Evolutionary conservation across 257 asterid species (phyloP).

Genomic region (Pogostemon cablin): DNA sequence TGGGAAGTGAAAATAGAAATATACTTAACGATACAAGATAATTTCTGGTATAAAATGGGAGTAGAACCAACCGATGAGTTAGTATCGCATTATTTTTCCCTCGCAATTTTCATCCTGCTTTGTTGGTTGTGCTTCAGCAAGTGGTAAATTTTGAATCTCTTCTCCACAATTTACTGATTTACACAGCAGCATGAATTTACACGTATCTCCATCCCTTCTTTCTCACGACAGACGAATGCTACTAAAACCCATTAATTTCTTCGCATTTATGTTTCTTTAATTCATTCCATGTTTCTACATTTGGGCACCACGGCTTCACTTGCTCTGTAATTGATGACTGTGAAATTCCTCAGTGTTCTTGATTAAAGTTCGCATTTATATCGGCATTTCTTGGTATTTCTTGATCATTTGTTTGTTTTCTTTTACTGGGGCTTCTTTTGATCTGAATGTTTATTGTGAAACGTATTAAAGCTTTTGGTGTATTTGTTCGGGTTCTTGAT

Average conservation of each 20-base stretch:
- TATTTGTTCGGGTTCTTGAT: constrained; percentile 21
- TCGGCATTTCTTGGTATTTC: constrained; percentile 16
- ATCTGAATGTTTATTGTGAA: constrained; percentile 37
- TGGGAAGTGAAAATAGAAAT: too few species aligned
- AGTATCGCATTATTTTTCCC: neutral
- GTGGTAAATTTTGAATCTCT: neutral
- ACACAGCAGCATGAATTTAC: constrained; percentile 32
- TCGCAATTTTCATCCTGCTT: neutral
- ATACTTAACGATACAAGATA: too few species aligned
- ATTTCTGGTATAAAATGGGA: too few species aligned
- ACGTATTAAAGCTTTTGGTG: constrained; percentile 30
- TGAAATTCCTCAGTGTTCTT: constrained; percentile 33
- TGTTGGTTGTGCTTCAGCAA: neutral
- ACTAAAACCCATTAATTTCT: neutral
- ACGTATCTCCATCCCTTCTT: constrained; percentile 31
- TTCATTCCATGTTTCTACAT: constrained; percentile 43
- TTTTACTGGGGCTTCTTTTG: constrained; percentile 39
- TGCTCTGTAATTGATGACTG: constrained; percentile 10
- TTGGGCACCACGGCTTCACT: constrained; percentile 36
- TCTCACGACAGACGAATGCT: neutral
- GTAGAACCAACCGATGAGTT: too few species aligned
- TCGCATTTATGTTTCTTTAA: constrained; percentile 33
- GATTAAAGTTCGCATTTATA: constrained; percentile 37
- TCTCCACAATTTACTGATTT: constrained; percentile 31
- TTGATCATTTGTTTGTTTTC: constrained; percentile 23